phyloP scores from a whole-genome alignment of 768 basidiomycete genomes.

The Trametes sanguinea region DNA sequence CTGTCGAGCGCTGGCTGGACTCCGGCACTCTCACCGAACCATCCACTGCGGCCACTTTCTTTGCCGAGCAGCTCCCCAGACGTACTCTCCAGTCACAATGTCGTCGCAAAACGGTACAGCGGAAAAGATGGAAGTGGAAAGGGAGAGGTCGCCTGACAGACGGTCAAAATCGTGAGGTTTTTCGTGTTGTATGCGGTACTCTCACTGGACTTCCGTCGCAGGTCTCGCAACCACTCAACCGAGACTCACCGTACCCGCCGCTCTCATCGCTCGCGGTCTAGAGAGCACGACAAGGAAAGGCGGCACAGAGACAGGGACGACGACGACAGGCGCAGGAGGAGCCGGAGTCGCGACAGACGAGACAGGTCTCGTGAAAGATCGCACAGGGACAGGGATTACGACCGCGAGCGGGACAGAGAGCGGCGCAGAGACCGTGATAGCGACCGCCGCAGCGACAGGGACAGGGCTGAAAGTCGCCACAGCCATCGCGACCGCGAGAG shows the following conservation, averaged over 20 bases:
- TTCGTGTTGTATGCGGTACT: not conserved
- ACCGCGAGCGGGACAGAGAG: conserved; percentile 38
- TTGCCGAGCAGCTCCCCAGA: not conserved
- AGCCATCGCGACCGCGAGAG: conserved; percentile 52
- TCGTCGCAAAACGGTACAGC: conserved; percentile 22
- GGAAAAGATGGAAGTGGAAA: conserved; percentile 66
- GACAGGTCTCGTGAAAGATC: conserved; percentile 43
- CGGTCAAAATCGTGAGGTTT: conserved; percentile 36
- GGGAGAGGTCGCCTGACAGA: conserved; percentile 31
- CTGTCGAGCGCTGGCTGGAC: not conserved
- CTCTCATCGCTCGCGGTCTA: conserved; percentile 73
- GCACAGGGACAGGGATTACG: conserved; percentile 46
- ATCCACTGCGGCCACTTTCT: not conserved
- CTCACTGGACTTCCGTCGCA: conserved; percentile 14
- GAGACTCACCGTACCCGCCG: conserved; percentile 73
- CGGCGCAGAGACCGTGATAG: conserved; percentile 44
- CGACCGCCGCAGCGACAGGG: conserved; percentile 50
- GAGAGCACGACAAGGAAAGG: conserved; percentile 56
- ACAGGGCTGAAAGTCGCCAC: conserved; percentile 53
- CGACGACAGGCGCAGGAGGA: conserved; percentile 62
- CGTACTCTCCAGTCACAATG: conserved; percentile 4
- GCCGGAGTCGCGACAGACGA: conserved; percentile 54
- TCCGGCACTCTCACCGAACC: not conserved
- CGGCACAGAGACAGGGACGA: conserved; percentile 54
- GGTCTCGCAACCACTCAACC: conserved; percentile 74